These are phyloP conservation scores for Myxozyma kluyveri DNA, from an alignment of 805 yeast species.

Conservation along the genomic window DNA sequence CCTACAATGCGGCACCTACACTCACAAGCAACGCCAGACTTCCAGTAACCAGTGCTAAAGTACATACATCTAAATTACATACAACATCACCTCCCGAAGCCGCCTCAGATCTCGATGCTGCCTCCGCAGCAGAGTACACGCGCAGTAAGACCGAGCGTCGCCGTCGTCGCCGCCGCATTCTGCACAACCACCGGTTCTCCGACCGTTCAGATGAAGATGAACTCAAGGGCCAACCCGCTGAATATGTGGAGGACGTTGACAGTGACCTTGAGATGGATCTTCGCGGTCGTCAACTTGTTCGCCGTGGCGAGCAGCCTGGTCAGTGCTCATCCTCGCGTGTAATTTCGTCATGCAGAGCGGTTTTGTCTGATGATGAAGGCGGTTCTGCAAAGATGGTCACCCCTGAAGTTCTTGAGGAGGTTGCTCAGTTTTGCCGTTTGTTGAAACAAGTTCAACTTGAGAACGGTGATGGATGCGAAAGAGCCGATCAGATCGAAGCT, in stretches of 20 bases:
- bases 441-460: conserved; percentile 10
- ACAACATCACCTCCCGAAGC: too few relatives aligned
- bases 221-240: neutral
- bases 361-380: conserved; percentile 15
- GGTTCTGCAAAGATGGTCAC: conserved; percentile 1
- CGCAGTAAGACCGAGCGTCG: conserved; percentile 4
- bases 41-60: too few relatives aligned
- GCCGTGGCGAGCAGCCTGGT: conserved; percentile 11
- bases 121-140: neutral
- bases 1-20: too few relatives aligned
- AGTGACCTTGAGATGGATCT: neutral
- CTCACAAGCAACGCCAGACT: too few relatives aligned
- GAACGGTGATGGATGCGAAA: neutral
- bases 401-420: conserved; percentile 13
- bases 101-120: neutral
- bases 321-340: conserved; percentile 8
- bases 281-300: conserved; percentile 14
- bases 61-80: too few relatives aligned
- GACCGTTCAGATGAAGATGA: conserved; percentile 19
- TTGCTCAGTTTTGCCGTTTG: conserved; percentile 9
- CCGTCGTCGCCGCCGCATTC: conserved; percentile 5
- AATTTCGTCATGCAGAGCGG: conserved; percentile 8
- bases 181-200: conserved; percentile 16
- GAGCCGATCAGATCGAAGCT: too few relatives aligned
- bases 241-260: conserved; percentile 2